A percentile compares a stretch with the other conserved stretches of the same genome.
These are phyloP conservation scores for Spathaspora passalidarum DNA, from an alignment of 805 yeast species.

Conservation along the genomic window DNA sequence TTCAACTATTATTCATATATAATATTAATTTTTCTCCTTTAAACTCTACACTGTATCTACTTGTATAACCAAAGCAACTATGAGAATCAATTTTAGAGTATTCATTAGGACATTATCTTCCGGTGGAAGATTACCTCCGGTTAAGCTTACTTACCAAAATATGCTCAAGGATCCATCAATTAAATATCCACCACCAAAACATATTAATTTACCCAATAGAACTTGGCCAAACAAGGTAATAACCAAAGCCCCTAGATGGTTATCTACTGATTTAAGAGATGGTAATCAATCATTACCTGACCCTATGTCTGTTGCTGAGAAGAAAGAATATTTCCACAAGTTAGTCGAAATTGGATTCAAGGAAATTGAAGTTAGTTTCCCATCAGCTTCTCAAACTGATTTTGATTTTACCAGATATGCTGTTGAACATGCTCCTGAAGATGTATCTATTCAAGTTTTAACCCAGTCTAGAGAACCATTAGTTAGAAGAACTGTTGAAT, in stretches of 20 bases:
- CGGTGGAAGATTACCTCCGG: conserved; percentile 16
- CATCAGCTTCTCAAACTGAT: conserved; percentile 80
- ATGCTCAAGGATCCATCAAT: conserved; percentile 71
- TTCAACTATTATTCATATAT: neutral
- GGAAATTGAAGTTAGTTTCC: conserved; percentile 79
- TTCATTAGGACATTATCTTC: conserved; percentile 10
- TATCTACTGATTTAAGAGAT: conserved; percentile 75
- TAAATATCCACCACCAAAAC: conserved; percentile 57
- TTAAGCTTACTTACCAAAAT: conserved; percentile 16
- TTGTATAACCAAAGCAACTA: neutral
- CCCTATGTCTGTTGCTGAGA: conserved; percentile 75
- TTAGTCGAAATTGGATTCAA: conserved; percentile 71
- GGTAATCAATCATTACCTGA: conserved; percentile 82
- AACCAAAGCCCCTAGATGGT: conserved; percentile 75
- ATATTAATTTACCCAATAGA: conserved; percentile 57
- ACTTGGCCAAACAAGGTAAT: conserved; percentile 69
- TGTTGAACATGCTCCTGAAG: conserved; percentile 74
- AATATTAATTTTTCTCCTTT: neutral
- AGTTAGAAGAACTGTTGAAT: conserved; percentile 70
- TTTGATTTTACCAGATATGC: conserved; percentile 80
- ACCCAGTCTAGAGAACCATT: conserved; percentile 77
- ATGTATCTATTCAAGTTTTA: conserved; percentile 68
- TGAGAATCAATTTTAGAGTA: neutral
- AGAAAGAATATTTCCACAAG: conserved; percentile 72
- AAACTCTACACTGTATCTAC: neutral